Evolutionary conservation across 495 filamentous ascomycete species (phyloP), one percentile per base, ranked within the genome.

Genomic region (Podospora pseudocomata): DNA sequence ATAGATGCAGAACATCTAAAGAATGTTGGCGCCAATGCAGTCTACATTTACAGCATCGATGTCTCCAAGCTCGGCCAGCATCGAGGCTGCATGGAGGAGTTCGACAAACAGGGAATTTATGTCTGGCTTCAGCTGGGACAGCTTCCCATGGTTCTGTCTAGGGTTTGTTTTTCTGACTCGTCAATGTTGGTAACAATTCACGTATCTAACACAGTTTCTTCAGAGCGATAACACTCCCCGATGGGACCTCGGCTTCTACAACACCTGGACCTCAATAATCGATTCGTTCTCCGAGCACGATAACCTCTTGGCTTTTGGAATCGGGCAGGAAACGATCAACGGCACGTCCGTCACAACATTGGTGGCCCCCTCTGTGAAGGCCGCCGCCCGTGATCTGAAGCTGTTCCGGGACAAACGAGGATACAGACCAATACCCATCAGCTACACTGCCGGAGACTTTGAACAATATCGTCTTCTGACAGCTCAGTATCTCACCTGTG

Each of bases 21-120:
- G 70, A 84, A 87, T 53, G 73, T 93, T 64, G 90, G 90, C 63
- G 85, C 90, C 80, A 95, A 95, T 75, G 83, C 90, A 19, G 91
- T 95, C 72, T 90, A 91, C 62, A 90, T 94, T 54, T 95, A 95
- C 78, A 91, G 92, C 73, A 91, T 92, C 64, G 89, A 93, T 71
- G 75, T 88, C 3, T 69, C 71, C 19, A 83, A 71, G 20, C 9
- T 63, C 23, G 60, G 30, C 1, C 81, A 92, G 68, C 92, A 95
- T 76, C 77, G 84, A 65, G 89, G 81, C n/a, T 91, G 88, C 73
- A 90, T 91, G 89, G 76, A 77, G 2, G 87, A 84, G 15, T 85
- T 91, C 73, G 84, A 82, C n/a, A 82, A 86, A 70, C 83, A 82
- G 30, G 89, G 91, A 16, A 94, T 95, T 72, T 93, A 94, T 71